Evolutionary conservation across 2,329 filamentous ascomycete genomes (phyloP), one percentile per base, ranked within the genome.

Genomic region (Aureobasidium sp.): DNA sequence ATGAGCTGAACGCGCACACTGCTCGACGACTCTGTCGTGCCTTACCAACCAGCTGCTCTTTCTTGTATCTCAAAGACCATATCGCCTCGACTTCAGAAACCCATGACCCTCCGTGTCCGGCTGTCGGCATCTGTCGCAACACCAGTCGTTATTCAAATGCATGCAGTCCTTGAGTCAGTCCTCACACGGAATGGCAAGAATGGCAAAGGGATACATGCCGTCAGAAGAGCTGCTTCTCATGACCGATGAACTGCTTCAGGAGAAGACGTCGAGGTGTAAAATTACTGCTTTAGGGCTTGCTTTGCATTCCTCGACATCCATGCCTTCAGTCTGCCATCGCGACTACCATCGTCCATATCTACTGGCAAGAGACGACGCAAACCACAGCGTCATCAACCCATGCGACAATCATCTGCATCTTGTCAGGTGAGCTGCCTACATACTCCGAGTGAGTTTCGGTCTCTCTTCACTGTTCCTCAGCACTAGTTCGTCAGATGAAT

Each of bases 401-500:
- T 29, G 17, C 25, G 17, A 47, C 27, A 29, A 15, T 11, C n/a
- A 13, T 11, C 15, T 17, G 10, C 10, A 3, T 15, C 29, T 17
- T 15, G n/a, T 17, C 31, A 37, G 19, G n/a, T 23, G 19, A 8
- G 19, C 23, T 8, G 9, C n/a, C 15, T 49, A 13, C 27, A 31
- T 5, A 33, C 15, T 1, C 4, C 21, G 23, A 17, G n/a, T 37
- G 25, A 17, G 47, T 27, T 21, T n/a, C 21, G 7, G 27, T 6
- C 15, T 21, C 13, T 37, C 19, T 51, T 4, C 7, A 17, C 13
- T 9, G 10, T n/a, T 10, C 4, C 23, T 17, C 25, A 19, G 7
- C 33, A 38, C 21, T 7, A 15, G 13, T 38, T 59, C 57, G 17
- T 13, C 35, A 61, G 65, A 68, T 68, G 65, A 68, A 49, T 47